Base-by-base conservation (phyloP, 2,329 filamentous ascomycete genomes). In the Helotiales sp. region DNA sequence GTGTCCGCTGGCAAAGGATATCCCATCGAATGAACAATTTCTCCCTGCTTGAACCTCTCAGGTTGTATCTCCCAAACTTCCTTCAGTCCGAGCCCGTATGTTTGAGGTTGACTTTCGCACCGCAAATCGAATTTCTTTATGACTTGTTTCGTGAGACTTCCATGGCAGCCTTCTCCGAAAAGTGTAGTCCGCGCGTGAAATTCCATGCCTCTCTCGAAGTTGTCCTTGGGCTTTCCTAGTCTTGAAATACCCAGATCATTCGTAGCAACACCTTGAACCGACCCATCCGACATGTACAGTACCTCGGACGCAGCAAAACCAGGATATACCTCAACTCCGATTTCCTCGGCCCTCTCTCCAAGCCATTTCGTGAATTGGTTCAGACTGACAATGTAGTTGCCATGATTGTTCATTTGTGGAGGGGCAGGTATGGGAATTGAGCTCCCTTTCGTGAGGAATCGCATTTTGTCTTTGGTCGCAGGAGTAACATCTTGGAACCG, bases 11-110 rank as follows among this genome's bases (percentile, higher is more conserved):
- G 88, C 52, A 99, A 82, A 22, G 96, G 96, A 76, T 97, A 98
- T 22, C 96, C 96, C 89, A 99, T 88, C 4, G 93, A 92, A 82
- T 99, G 96, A 3, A 90, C 87, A 54, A 98, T 87, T 72, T 95
- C 84, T 62, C 96, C 96, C 76, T 91, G 91, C 69, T 91, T 85
- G 81, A 97, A 98, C 80, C 97, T 98, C 74, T 92, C 93, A 0
- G 96, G 93, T 74, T 93, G 88, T 34, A 99, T 86, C 80, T 99
- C 96, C 96, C 96, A 99, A 0, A 99, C 92, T 79, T 99, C 96
- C 81, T 99, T 99, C 73, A 98, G 82, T 30, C 96, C 96, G 7
- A 99, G 84, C 20, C 91, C 96, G 78, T 99, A 99, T 1, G 96
- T 99, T 81, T 99, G 96, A 65, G 92, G 92, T 78, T 97, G 91